Base-by-base conservation (phyloP, 495 filamentous ascomycete genomes). In the Haplographium delicatum region DNA sequence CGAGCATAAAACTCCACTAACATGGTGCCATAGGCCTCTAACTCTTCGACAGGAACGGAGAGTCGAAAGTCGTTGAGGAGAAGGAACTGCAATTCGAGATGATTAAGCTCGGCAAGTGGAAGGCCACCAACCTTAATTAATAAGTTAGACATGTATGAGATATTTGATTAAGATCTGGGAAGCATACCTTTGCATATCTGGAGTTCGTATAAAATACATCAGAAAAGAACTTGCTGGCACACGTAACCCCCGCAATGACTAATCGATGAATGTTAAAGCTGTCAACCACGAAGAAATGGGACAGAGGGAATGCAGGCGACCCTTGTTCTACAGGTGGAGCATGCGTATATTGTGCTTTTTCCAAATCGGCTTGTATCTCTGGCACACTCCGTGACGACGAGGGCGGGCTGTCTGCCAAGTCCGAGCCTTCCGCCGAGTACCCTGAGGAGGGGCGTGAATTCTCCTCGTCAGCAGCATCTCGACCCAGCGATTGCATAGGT, bases 151-250 rank as follows among this genome's bases (percentile, higher is more conserved):
- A n/a, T n/a, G n/a, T n/a, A n/a, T n/a, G n/a, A 35, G n/a, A 34
- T 31, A 31, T n/a, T 7, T 31, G 28, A n/a, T 31, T 7, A n/a
- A n/a, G 28, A 31, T 6, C 28, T 7, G 28, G 39, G 13, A 26
- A 44, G 62, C 74, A 54, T 79, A 95, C 93, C 86, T 97, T 99
- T 53, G 94, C 93, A 66, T 99, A 99, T 79, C 93, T 76, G 38
- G 94, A 97, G 69, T 99, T 99, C 15, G 93, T 99, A 62, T 97
- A 99, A 61, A 99, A 99, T 35, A 97, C 89, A 72, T 99, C 93
- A 3, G 91, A 96, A 67, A 99, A 99, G 75, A 97, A 99, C 71
- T 99, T 99, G 78, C 91, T 96, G 9, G 94, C 91, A 67, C 94
- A 97, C 13, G 93, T 97, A 39, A 99, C 94, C 18, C 91, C 93